Evolutionary conservation across 2,329 filamentous ascomycete genomes (phyloP).

Genomic region (Colletotrichum tropicicola): DNA sequence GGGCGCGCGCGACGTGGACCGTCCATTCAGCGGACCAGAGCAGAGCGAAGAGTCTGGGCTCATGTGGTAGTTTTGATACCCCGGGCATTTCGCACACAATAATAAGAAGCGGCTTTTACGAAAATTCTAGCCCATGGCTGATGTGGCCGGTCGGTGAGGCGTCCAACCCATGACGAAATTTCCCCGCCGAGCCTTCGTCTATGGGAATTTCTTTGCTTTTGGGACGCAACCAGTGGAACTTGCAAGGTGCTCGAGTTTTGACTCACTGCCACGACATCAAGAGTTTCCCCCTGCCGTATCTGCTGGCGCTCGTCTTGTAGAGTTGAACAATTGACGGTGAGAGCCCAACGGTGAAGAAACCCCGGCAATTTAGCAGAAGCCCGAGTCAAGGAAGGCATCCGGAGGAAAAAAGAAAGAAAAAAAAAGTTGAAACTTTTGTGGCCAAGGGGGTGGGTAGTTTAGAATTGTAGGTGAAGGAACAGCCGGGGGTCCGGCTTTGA

Average conservation of each 20-base stretch:
- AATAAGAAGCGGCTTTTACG: not conserved
- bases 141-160: no score
- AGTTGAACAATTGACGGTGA: constrained; percentile 13
- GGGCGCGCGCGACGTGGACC: constrained; percentile 18
- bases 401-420: not conserved
- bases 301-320: not conserved
- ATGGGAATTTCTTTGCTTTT: no score
- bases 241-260: not conserved
- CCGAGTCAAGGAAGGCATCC: not conserved
- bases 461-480: not conserved
- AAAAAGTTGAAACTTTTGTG: not conserved
- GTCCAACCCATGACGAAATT: not conserved
- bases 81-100: constrained; percentile 9
- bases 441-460: not conserved
- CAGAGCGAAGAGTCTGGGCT: constrained; percentile 1
- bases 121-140: no score
- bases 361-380: not conserved
- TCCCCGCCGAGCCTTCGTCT: no score
- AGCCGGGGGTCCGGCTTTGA: not conserved
- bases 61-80: constrained; percentile 25
- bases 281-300: not conserved
- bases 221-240: not conserved
- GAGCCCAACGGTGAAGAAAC: not conserved
- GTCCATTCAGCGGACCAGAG: constrained; percentile 8
- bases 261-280: constrained; percentile 20